These are phyloP conservation scores for Alternaria ventricosa DNA, from an alignment of 2,329 filamentous ascomycete genomes.

Conservation along the genomic window DNA sequence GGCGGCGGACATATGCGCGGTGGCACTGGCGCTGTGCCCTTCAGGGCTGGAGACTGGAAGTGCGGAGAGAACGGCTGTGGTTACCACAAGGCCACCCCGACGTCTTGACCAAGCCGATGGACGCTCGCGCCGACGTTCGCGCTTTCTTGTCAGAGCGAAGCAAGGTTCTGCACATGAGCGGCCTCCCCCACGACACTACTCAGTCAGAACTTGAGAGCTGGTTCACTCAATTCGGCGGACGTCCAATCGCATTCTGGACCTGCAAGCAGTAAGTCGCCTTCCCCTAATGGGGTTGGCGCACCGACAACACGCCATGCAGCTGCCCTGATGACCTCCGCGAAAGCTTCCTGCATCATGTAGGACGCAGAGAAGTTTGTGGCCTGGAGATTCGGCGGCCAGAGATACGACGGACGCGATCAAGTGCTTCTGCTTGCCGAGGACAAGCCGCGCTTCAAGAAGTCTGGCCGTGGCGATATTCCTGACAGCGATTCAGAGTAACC, in stretches of 20 bases:
- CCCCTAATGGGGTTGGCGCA: neutral
- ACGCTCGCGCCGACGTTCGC: neutral
- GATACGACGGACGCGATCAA: slow-evolving; percentile 27
- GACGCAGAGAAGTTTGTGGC: slow-evolving; percentile 56
- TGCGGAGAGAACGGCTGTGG: slow-evolving; percentile 96
- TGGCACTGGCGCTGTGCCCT: slow-evolving; percentile 88
- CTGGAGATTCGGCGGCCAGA: slow-evolving; percentile 23
- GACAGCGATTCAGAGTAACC: slow-evolving; percentile 14
- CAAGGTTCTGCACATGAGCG: slow-evolving; percentile 69
- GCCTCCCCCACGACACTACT: neutral
- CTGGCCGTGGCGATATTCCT: slow-evolving; percentile 22
- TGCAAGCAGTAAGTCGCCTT: neutral
- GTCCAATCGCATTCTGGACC: neutral
- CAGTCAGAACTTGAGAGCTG: neutral
- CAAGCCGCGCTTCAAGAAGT: slow-evolving; percentile 42
- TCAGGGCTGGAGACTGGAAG: slow-evolving; percentile 98
- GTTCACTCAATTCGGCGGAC: neutral
- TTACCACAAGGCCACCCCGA: slow-evolving; percentile 93
- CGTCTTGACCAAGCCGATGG: slow-evolving; percentile 73
- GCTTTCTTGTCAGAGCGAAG: slow-evolving; percentile 84
- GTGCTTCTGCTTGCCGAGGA: slow-evolving; percentile 35
- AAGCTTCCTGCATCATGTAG: slow-evolving; percentile 36
- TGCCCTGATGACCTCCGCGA: neutral
- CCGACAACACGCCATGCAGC: neutral
- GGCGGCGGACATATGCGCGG: slow-evolving; percentile 66